Base-by-base conservation (phyloP, 495 filamentous ascomycete genomes). In the Neurospora pannonica region DNA sequence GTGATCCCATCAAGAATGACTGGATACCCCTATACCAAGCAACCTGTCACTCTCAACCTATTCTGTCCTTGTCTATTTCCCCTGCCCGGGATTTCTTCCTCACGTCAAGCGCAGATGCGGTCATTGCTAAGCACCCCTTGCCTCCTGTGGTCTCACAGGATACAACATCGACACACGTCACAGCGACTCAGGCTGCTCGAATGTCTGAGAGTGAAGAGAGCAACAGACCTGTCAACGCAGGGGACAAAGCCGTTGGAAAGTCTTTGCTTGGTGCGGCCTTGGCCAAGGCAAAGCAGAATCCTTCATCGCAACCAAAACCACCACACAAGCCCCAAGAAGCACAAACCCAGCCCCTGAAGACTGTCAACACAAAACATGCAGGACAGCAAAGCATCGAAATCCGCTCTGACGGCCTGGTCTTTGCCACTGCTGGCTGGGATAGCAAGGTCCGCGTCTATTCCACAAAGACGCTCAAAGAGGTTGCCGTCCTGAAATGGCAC, bases 401-500 rank as follows among this genome's bases (percentile, higher is more conserved):
- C n/a, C 89, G 96, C 9, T 89, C 87, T 6, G 96, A 99, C 81
- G 92, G 89, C 6, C 91, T 88, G 79, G 85, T 98, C 8, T 94
- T 97, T 78, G 93, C 92, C 15, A 98, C 96, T 0, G 96, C 94
- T 9, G 96, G 96, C 13, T 99, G 96, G 96, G 96, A 99, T 81
- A 87, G 89, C 0, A 88, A 89, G 54, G 83, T 93, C 0, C 83
- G 96, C 21, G 90, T 98, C 9, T 99, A 98, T 80, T 92, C 91
- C 1, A 80, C 87, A 15, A 93, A 92, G 78, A 92, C 90, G 0
- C 88, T 98, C 87, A 92, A 90, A 77, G 95, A 98, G 82, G 78
- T 99, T 3, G 96, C 96, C 5, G 96, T 98, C 74, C 83, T 98
- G 76, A 97, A 97, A 83, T 98, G 97, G 96, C 95, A 98, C 81